Percentiles rank a stretch among this genome's conserved stretches.
Conservation (phyloP, 2,329 filamentous ascomycete genomes). For the Botrytis hyacinthi region DNA sequence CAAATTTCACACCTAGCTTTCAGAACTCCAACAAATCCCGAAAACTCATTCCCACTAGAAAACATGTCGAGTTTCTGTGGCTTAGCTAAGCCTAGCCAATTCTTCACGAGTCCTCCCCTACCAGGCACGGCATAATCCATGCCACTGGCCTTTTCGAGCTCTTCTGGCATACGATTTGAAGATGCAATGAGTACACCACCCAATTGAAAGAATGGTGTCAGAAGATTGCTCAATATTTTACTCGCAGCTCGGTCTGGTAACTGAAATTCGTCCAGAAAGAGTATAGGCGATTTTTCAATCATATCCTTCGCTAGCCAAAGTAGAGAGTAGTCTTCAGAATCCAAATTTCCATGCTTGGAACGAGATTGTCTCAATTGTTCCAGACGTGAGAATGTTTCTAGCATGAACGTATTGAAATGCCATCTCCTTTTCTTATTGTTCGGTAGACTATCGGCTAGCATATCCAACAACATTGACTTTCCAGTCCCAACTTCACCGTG, state of each 20-base stretch:
- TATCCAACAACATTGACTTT: constrained; percentile 81
- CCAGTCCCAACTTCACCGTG: constrained; percentile 81
- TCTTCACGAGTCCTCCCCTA: constrained; percentile 51
- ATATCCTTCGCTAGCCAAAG: constrained; percentile 74
- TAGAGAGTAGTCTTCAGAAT: constrained; percentile 42
- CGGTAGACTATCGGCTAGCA: constrained; percentile 75
- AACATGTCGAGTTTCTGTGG: constrained; percentile 40
- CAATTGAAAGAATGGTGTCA: constrained; percentile 78
- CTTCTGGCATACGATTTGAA: constrained; percentile 81
- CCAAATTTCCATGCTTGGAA: constrained; percentile 13
- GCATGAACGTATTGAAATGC: constrained; percentile 87
- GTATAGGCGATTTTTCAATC: constrained; percentile 69
- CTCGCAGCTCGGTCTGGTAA: constrained; percentile 74
- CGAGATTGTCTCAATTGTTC: constrained; percentile 56
- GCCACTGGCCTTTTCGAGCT: constrained; percentile 72
- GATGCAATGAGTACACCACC: constrained; percentile 78
- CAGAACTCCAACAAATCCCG: constrained; percentile 70
- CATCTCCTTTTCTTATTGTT: constrained; percentile 70
- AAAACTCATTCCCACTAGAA: constrained; percentile 68
- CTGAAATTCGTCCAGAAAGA: constrained; percentile 83
- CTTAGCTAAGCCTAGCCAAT: constrained; percentile 46
- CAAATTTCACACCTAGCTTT: constrained; percentile 78
- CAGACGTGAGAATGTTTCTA: constrained; percentile 70
- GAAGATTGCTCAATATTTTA: constrained; percentile 76
- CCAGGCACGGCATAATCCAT: constrained; percentile 60